Conservation (phyloP, 1,139 yeast species). For the Debaryomyces sp. region DNA sequence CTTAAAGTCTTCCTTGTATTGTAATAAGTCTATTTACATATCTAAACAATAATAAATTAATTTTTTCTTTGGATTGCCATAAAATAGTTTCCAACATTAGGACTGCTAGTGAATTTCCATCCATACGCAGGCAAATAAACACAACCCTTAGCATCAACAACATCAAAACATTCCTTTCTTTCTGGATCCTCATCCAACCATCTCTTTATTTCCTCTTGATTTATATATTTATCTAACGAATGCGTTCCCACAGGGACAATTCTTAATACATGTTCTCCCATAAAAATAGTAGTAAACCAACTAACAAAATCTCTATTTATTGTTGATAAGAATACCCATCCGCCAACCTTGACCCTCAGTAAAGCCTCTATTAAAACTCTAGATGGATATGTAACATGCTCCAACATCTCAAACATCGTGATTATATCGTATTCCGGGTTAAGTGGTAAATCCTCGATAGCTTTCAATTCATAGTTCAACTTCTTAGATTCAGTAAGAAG, state of each 20-base stretch:
- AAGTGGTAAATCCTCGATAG: conserved; percentile 59
- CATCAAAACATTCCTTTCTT: conserved; percentile 49
- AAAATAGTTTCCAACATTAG: conserved; percentile 79
- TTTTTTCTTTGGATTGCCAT: conserved; percentile 67
- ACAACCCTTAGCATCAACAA: conserved; percentile 75
- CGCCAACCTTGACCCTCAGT: conserved; percentile 70
- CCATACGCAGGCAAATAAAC: conserved; percentile 81
- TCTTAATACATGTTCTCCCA: conserved; percentile 79
- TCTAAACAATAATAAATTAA: conserved; percentile 11
- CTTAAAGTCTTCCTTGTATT: neutral
- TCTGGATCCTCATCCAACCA: conserved; percentile 54
- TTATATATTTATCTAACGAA: conserved; percentile 80
- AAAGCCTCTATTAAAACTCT: conserved; percentile 70
- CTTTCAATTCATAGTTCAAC: conserved; percentile 58
- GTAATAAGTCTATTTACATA: conserved; percentile 10
- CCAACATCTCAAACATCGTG: conserved; percentile 92
- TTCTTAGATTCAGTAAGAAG: conserved; percentile 40
- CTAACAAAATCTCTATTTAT: conserved; percentile 88
- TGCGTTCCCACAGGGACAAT: conserved; percentile 95
- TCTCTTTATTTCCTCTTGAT: conserved; percentile 67
- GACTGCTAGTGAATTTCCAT: conserved; percentile 72
- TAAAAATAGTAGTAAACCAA: conserved; percentile 89
- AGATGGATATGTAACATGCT: conserved; percentile 87
- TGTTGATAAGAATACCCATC: conserved; percentile 86
- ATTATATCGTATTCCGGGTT: conserved; percentile 66